Evolutionary conservation across 495 filamentous ascomycete species (phyloP).

Genomic region (Durotheca rogersii): DNA sequence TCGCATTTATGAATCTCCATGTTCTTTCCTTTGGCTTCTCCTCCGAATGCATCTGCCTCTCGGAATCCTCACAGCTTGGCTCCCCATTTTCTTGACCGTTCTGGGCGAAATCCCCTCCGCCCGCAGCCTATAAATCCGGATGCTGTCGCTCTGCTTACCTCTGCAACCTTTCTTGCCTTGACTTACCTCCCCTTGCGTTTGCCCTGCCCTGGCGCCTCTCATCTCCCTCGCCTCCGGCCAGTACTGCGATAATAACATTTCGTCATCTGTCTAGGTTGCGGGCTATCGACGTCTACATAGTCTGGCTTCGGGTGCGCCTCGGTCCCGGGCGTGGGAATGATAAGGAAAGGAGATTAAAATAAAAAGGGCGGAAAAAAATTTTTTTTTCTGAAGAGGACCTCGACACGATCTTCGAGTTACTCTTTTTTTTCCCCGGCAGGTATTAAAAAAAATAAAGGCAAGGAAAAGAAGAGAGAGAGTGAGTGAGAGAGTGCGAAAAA

Average conservation of each 20-base stretch:
- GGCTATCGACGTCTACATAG: too few species aligned
- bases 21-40: conserved; percentile 1
- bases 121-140: background rate
- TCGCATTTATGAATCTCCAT: too few species aligned
- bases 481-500: too few species aligned
- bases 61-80: background rate
- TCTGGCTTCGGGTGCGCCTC: too few species aligned
- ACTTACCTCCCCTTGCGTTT: background rate
- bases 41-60: background rate
- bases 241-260: conserved; percentile 29
- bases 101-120: background rate
- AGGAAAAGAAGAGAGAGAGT: too few species aligned
- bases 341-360: too few species aligned
- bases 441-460: too few species aligned
- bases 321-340: too few species aligned
- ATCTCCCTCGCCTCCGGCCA: background rate
- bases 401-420: too few species aligned
- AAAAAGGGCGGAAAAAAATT: too few species aligned
- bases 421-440: too few species aligned
- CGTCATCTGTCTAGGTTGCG: conserved; percentile 12
- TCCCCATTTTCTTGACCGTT: background rate
- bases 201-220: background rate
- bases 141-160: background rate
- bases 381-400: too few species aligned
- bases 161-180: background rate